A percentile compares a stretch with the other conserved stretches of the same genome.
These are phyloP conservation scores for Arabidopsis arenosa DNA, from an alignment of 345 rosid species.

Conservation along the genomic window DNA sequence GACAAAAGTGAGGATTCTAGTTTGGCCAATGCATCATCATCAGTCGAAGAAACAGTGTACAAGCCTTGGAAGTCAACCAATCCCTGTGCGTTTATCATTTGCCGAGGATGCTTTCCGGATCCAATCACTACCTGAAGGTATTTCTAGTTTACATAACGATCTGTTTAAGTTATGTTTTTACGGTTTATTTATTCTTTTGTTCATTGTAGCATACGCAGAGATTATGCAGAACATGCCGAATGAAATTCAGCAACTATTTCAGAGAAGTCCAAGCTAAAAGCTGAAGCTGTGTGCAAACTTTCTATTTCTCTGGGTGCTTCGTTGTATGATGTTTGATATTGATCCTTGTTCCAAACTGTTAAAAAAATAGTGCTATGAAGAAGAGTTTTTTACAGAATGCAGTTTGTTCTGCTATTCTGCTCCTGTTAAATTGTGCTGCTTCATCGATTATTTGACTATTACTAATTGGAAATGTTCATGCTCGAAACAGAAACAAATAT, in stretches of 20 bases:
- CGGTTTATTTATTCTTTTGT: conserved; percentile 4
- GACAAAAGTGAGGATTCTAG: conserved; percentile 73
- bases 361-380: background rate
- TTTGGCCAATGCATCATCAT: conserved; percentile 75
- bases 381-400: background rate
- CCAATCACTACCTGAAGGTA: conserved; percentile 95
- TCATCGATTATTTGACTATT: background rate
- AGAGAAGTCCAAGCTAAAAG: conserved; percentile 45
- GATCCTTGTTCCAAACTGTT: conserved; percentile 2
- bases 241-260: conserved; percentile 66
- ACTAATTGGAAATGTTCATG: background rate
- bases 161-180: background rate
- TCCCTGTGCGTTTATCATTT: conserved; percentile 69
- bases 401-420: background rate
- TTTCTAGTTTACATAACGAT: background rate
- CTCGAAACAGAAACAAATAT: background rate
- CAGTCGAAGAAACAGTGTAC: conserved; percentile 53
- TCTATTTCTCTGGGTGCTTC: background rate
- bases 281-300: conserved; percentile 20
- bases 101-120: conserved; percentile 87
- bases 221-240: conserved; percentile 71
- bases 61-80: conserved; percentile 49
- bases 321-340: background rate
- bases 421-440: background rate
- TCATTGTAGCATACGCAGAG: conserved; percentile 85